phyloP scores from a whole-genome alignment of 192 early-diverging fungal species.

The Ramicandelaber brevisporus region DNA sequence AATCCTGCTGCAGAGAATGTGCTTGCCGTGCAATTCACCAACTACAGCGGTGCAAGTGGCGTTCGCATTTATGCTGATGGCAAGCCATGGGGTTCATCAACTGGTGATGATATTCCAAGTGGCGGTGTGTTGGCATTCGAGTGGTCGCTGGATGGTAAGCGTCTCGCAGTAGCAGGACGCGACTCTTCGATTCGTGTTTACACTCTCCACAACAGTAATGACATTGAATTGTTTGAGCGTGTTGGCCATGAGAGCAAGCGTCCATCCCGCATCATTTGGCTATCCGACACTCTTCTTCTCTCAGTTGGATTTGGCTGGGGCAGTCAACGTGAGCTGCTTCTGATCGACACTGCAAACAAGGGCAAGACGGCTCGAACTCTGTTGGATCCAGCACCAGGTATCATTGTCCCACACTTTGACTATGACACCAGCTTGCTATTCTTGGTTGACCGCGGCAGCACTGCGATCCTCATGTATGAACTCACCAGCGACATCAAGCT shows the following conservation, averaged over 20 bases:
- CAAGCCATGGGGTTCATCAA: no score
- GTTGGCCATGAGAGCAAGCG: constrained; percentile 32
- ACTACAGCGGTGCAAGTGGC: no score
- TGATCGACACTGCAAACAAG: constrained; percentile 15
- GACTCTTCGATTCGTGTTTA: constrained; percentile 34
- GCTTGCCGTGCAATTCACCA: no score
- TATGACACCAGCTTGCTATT: constrained; percentile 28
- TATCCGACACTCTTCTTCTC: constrained; percentile 12
- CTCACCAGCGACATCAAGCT: constrained; percentile 9
- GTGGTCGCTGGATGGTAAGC: constrained; percentile 25
- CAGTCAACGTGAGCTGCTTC: constrained; percentile 31
- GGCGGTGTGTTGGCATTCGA: no score
- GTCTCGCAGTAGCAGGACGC: constrained; percentile 23
- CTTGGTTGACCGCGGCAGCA: constrained; percentile 34
- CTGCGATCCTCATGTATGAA: constrained; percentile 35
- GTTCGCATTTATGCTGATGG: no score
- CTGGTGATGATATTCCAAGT: no score
- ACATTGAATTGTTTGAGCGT: no score
- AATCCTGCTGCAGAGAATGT: no score
- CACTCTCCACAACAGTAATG: constrained; percentile 16
- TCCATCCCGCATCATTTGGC: constrained; percentile 28
- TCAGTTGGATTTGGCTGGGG: constrained; percentile 40
- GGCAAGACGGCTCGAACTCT: constrained; percentile 8
- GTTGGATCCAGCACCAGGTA: constrained; percentile 39
- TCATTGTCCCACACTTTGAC: constrained; percentile 33